A percentile compares a stretch with the other conserved stretches of the same genome.
Conservation (phyloP, 2,329 filamentous ascomycete species). For the Cladosporium sp. region DNA sequence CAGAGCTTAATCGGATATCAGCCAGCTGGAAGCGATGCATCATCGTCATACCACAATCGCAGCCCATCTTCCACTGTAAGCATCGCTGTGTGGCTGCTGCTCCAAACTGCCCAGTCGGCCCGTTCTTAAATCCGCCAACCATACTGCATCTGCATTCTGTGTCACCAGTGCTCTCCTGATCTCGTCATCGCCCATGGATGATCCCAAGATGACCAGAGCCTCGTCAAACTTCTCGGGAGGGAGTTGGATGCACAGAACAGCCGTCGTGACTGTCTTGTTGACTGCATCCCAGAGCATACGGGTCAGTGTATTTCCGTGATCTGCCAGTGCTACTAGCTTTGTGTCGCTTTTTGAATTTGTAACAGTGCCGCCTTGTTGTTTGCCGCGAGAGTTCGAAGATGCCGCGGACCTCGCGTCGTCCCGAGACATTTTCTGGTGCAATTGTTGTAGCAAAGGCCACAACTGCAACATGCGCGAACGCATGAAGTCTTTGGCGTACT, state of each 20-base stretch:
- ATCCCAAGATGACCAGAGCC: slow-evolving; percentile 58
- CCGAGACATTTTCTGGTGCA: slow-evolving; percentile 16
- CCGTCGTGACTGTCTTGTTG: slow-evolving; percentile 42
- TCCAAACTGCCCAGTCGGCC: slow-evolving; percentile 11
- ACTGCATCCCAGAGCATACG: slow-evolving; percentile 30
- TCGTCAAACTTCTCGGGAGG: slow-evolving; percentile 69
- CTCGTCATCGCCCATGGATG: slow-evolving; percentile 34
- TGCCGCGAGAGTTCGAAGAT: neutral
- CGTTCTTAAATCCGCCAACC: slow-evolving; percentile 53
- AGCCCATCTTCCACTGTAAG: slow-evolving; percentile 10
- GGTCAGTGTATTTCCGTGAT: slow-evolving; percentile 12
- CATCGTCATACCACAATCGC: neutral
- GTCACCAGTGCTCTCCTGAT: slow-evolving; percentile 57
- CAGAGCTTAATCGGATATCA: too few relatives aligned
- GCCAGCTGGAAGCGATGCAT: too few relatives aligned
- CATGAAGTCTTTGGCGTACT: slow-evolving; percentile 75
- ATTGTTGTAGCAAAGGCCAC: slow-evolving; percentile 49
- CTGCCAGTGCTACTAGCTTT: slow-evolving; percentile 11
- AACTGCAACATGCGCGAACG: slow-evolving; percentile 68
- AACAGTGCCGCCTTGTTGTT: neutral
- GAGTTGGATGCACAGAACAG: slow-evolving; percentile 62
- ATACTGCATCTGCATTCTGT: slow-evolving; percentile 72
- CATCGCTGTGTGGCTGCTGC: neutral
- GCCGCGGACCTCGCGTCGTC: neutral
- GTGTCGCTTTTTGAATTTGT: neutral